Percentiles rank a stretch among this genome's conserved stretches.
Evolutionary conservation across 441 rosid genomes (phyloP).

Genomic region (Arabidopsis lyrata): DNA sequence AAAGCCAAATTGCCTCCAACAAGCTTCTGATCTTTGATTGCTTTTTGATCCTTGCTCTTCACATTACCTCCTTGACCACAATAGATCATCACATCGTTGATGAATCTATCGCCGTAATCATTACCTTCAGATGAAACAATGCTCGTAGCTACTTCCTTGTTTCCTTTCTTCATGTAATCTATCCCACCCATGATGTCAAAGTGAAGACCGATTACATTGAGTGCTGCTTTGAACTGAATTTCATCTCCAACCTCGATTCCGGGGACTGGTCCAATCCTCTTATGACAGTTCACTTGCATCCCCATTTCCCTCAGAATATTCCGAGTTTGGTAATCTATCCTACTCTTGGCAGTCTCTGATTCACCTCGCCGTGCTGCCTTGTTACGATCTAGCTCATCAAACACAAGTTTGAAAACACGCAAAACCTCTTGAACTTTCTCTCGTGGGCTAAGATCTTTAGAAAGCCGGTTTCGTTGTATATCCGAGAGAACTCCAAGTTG

Average conservation of each 20-base stretch:
- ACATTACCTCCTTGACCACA: conserved; percentile 81
- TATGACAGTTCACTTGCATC: conserved; percentile 49
- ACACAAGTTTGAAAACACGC: conserved; percentile 56
- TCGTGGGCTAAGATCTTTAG: conserved; percentile 17
- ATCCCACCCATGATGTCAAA: conserved; percentile 71
- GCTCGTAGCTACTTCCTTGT: conserved; percentile 60
- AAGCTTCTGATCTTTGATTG: conserved; percentile 75
- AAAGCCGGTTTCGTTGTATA: neutral
- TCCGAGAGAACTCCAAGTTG: conserved; percentile 23
- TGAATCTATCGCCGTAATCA: conserved; percentile 61
- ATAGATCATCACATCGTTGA: conserved; percentile 65
- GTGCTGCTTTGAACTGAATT: conserved; percentile 75
- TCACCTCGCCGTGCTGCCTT: conserved; percentile 53
- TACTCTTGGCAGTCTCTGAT: conserved; percentile 35
- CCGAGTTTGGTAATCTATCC: conserved; percentile 48
- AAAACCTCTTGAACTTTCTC: conserved; percentile 2
- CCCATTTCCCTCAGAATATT: conserved; percentile 50
- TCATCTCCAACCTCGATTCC: conserved; percentile 91
- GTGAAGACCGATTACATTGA: conserved; percentile 77
- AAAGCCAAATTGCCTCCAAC: conserved; percentile 74
- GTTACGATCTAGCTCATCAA: conserved; percentile 59
- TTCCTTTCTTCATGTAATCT: conserved; percentile 59
- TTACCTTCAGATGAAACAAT: conserved; percentile 80
- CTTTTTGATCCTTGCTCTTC: conserved; percentile 47
- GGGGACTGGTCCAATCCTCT: conserved; percentile 71